Conservation (phyloP, 768 basidiomycete genomes). For the Rhodotorula graminis region DNA sequence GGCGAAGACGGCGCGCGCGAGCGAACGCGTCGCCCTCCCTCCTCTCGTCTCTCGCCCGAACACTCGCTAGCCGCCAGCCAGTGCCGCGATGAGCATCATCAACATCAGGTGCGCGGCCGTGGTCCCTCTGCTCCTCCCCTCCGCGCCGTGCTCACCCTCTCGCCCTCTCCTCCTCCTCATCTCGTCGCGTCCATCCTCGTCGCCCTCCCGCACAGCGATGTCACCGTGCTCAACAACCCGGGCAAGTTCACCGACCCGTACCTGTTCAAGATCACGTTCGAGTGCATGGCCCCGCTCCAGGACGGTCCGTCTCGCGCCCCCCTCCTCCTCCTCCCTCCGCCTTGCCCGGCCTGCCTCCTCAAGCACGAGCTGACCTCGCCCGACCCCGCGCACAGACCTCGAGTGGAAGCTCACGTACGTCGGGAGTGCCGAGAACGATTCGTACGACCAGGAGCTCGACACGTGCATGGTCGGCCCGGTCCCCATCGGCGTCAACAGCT, state of each 20-base stretch:
- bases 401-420: constrained; percentile 99
- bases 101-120: constrained; percentile 28
- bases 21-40: too few relatives aligned
- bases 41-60: too few relatives aligned
- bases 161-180: background rate
- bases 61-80: too few relatives aligned
- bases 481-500: constrained; percentile 92
- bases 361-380: background rate
- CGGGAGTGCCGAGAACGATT: constrained; percentile 82
- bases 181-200: background rate
- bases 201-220: constrained; percentile 29
- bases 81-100: constrained; percentile 30
- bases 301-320: constrained; percentile 62
- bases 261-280: constrained; percentile 90
- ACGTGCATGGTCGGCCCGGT: constrained; percentile 96
- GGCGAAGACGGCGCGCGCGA: too few relatives aligned
- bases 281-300: constrained; percentile 82
- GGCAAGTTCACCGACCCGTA: constrained; percentile 79
- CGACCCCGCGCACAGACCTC: constrained; percentile 56
- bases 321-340: background rate
- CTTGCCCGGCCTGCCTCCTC: background rate
- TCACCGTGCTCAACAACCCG: constrained; percentile 43
- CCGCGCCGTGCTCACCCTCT: too few relatives aligned
- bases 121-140: background rate
- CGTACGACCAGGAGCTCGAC: constrained; percentile 94